phyloP scores from a whole-genome alignment of 306 rosid species.

The Fragaria ananassa region DNA sequence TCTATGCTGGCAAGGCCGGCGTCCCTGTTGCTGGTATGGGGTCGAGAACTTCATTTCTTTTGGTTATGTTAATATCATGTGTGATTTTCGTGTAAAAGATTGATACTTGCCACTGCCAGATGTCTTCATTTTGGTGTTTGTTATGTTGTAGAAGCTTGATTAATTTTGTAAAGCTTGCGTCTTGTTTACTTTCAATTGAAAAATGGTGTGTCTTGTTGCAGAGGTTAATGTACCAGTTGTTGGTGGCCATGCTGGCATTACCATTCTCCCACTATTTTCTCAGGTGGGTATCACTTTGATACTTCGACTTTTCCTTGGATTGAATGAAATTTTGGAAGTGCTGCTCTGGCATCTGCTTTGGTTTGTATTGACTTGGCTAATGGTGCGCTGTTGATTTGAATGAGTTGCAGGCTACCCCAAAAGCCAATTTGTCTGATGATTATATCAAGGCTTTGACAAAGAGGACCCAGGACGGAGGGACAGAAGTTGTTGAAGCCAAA shows the following conservation, averaged over 20 bases:
- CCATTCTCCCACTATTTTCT: constrained; percentile 96
- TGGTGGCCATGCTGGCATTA: constrained; percentile 97
- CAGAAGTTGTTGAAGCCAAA: constrained; percentile 98
- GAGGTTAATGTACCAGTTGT: constrained; percentile 95
- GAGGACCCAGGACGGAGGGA: constrained; percentile 98
- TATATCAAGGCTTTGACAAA: constrained; percentile 69
- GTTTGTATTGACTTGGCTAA: constrained; percentile 20
- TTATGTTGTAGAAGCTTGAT: neutral
- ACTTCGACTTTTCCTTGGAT: neutral
- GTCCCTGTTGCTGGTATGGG: constrained; percentile 79
- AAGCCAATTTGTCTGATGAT: constrained; percentile 70
- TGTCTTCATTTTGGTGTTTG: neutral
- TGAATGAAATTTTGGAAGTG: neutral
- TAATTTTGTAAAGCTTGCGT: neutral
- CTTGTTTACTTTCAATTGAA: neutral
- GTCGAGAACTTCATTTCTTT: neutral
- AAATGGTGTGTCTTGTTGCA: constrained; percentile 36
- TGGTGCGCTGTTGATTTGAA: constrained; percentile 7
- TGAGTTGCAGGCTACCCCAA: constrained; percentile 66
- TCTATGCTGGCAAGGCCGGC: constrained; percentile 90
- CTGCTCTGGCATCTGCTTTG: constrained; percentile 13
- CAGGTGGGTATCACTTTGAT: constrained; percentile 46
- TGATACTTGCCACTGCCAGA: neutral
- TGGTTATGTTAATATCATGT: neutral
- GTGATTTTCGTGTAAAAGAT: neutral